Base-by-base conservation (phyloP, 805 yeast genomes). In the Yarrowia sp. region DNA sequence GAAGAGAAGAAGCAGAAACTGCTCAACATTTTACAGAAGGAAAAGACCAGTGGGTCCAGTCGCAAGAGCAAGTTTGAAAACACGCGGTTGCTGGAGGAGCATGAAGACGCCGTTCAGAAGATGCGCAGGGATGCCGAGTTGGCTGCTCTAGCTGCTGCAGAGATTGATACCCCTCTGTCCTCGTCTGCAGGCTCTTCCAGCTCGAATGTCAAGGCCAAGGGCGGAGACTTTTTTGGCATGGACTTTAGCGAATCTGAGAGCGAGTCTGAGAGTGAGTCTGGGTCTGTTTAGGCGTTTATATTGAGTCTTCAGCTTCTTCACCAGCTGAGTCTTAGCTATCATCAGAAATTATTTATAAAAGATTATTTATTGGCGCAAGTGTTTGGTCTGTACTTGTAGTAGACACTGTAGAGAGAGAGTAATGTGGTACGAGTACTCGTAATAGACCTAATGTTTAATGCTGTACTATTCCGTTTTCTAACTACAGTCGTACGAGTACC, bases 1-100 rank as follows among this genome's bases (percentile, higher is more conserved):
- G 73, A 70, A 28, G 75, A 72, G 67, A 80, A 79, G 67, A 72
- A 71, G 65, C 77, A 73, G 17, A 78, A 78, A 64, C 69, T 81
- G 21, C 70, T 70, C 66, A 72, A 72, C 24, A 72, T 80, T 1
- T 59, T 80, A 10, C 67, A 68, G 44, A 41, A 41, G 51, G 72
- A 58, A 16, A 41, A 41, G 40, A 58, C 51, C 14, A 54, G 61
- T 16, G 46, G 61, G 17, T 28, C 33, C 7, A 62, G 73, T 44
- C 62, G 75, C 3, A 70, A 71, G 62, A 71, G 70, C 32, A 75
- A 74, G 67, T 79, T 73, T 68, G 78, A 75, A 14, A 81, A 80
- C 62, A 71, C 72, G 7, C 68, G 72, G 64, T 75, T 70, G 54
- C 65, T 80, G n/a, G 80, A 79, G 10, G 77, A 77, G 21, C 64